Conservation (phyloP, 208 protist genomes). For the Acanthamoeba triangularis region DNA sequence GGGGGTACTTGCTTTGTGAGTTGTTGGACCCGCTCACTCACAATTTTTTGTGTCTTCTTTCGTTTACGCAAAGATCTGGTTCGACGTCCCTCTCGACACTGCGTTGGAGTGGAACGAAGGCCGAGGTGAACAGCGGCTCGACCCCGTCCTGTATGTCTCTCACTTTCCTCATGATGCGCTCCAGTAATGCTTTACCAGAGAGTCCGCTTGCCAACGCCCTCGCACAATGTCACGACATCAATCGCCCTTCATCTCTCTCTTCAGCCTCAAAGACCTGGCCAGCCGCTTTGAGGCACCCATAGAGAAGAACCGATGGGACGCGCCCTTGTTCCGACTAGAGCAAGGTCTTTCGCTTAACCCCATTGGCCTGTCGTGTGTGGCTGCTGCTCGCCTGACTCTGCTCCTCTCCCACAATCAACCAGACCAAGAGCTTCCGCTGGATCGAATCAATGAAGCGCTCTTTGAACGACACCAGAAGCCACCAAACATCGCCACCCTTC, state of each 20-base stretch:
- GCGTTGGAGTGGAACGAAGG: constrained; percentile 78
- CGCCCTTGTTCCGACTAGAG: constrained; percentile 84
- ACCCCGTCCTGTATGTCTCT: background rate
- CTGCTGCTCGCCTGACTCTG: too few relatives aligned
- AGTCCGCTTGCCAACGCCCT: too few relatives aligned
- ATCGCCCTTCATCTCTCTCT: too few relatives aligned
- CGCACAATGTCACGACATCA: background rate
- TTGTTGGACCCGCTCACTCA: background rate
- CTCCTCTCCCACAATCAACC: background rate
- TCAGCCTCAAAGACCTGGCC: constrained; percentile 77
- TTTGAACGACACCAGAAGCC: constrained; percentile 45
- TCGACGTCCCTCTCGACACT: constrained; percentile 70
- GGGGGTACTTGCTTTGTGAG: background rate
- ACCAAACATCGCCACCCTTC: constrained; percentile 75
- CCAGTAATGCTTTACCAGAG: background rate
- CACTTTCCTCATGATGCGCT: background rate
- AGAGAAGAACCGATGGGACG: constrained; percentile 86
- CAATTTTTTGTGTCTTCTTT: background rate
- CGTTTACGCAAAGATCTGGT: constrained; percentile 58
- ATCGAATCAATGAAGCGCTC: constrained; percentile 11
- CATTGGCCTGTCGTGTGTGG: too few relatives aligned
- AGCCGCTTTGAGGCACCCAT: constrained; percentile 84
- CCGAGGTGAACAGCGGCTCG: constrained; percentile 64
- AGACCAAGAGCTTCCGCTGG: constrained; percentile 7
- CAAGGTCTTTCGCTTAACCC: background rate